Evolutionary conservation across 2,329 filamentous ascomycete genomes (phyloP).

Genomic region (Rugonectria rugulosa): DNA sequence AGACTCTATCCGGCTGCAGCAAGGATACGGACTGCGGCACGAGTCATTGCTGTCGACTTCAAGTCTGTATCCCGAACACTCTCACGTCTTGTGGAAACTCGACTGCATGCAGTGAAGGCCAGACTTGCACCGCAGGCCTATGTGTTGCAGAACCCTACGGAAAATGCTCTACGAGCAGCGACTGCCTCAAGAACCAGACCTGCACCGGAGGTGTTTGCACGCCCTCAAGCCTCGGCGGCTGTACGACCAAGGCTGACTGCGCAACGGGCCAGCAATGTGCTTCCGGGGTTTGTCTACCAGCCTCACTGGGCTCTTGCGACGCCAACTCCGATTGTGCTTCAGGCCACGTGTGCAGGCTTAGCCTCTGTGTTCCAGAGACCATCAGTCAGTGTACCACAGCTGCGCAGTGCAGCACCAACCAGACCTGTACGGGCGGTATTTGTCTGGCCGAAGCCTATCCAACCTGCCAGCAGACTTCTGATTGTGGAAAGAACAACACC

Average conservation of each 20-base stretch:
- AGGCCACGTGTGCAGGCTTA: constrained; percentile 14
- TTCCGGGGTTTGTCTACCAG: constrained; percentile 10
- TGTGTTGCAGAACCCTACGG: constrained; percentile 14
- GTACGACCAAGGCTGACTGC: constrained; percentile 2
- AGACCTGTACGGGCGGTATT: constrained; percentile 9
- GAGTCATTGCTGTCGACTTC: constrained; percentile 17
- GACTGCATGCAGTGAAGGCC: not conserved
- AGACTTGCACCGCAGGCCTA: constrained; percentile 8
- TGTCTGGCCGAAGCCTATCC: constrained; percentile 15
- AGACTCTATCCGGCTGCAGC: not conserved
- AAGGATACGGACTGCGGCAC: constrained; percentile 5
- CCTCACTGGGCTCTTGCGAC: constrained; percentile 3
- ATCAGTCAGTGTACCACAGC: not conserved
- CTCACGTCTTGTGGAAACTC: not conserved
- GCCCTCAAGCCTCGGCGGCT: not conserved
- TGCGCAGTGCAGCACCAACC: not conserved
- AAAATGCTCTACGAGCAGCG: constrained; percentile 1
- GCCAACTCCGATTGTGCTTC: constrained; percentile 1
- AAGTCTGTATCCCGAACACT: constrained; percentile 7
- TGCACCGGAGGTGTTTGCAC: constrained; percentile 15
- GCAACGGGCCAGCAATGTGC: constrained; percentile 3
- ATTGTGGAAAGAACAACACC: constrained; percentile 6
- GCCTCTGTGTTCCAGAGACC: constrained; percentile 10
- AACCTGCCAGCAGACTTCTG: not conserved
- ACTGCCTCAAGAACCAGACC: constrained; percentile 3